Base-by-base conservation (phyloP, 176 grass and related monocot species). In the Elymus sibiricus region DNA sequence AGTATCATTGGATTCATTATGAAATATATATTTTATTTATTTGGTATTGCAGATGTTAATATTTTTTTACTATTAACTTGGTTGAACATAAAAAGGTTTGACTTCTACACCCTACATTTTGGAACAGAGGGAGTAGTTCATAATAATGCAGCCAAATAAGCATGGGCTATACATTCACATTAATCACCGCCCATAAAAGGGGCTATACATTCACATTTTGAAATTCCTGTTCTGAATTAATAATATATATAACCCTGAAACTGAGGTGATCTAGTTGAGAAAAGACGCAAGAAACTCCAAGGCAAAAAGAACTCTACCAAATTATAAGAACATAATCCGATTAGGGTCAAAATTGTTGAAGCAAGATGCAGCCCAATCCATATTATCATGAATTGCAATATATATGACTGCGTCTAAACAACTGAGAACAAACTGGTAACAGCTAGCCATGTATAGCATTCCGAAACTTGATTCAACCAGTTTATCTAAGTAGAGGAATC, bases 401-500 rank as follows among this genome's bases (percentile, higher is more conserved):
- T 28, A 13, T 51, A 77, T 27, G 67, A 63, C n/a, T 62, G 35
- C 9, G 35, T 46, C 9, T 60, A 53, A 22, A 64, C 28, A 81
- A 76, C n/a, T 66, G 12, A 83, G 29, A 87, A 86, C 37, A 55
- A 47, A 74, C 40, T 4, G 24, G 70, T 74, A 74, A 27, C 76
- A 82, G 28, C 4, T 76, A 39, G 44, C 32, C 44, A 74, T 74
- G 44, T 74, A 87, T 31, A 51, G 59, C 46, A 64, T 6, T 24
- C 13, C 43, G 0, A 77, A 32, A 42, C 53, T 58, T 58, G 15
- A 77, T 37, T 81, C 7, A 26, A 83, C 26, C 31, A 47, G 37
- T 64, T 61, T 58, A 67, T 16, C 63, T 11, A 44, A 15, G 59
- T 38, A 76, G 8, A 17, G 5, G 27, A 74, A 28, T 43, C 64